Base-by-base conservation (phyloP, 768 basidiomycete species). In the Leccinellum luteum region DNA sequence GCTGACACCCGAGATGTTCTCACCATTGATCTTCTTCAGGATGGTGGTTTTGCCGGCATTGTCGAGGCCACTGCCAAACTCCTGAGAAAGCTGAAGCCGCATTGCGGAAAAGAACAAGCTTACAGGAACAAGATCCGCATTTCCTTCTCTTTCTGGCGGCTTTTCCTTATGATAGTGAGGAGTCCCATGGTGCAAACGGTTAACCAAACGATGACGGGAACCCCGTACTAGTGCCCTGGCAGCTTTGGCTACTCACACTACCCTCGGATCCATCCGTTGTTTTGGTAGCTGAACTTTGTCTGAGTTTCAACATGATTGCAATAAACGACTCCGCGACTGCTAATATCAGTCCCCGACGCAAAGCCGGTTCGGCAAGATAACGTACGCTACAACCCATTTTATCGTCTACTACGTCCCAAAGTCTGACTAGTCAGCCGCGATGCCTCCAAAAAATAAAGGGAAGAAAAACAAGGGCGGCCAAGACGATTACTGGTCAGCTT, bases 41-140 rank as follows among this genome's bases (percentile, higher is more conserved):
- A 98, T 97, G 2, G 96, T 99, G 2, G 97, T 98, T 79, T 99
- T 98, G 53, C 97, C 97, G 2, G 96, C 97, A 69, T 99, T 98
- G 73, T 98, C 97, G 15, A 99, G 85, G 9, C 97, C 96, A 45
- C 96, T 98, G 69, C 34, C 56, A 51, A 62, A 51, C 58, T 56
- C 59, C 60, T 61, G 67, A 70, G 58, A 52, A 56, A 50, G 32
- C 25, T 44, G 52, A 51, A 56, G 21, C 47, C 15, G 28, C 25
- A 62, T 43, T 43, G n/a, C 19, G 17, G 53, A 59, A 50, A 35
- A 57, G 51, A 27, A 44, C 59, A 54, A 19, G 66, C 83, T 59
- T 72, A 91, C 92, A 96, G 85, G 75, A 98, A 98, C 49, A 99
- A 80, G 54, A 98, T 82, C 31, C 96, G 85, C 91, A 98, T 98